Evolutionary conservation across 768 basidiomycete genomes (phyloP), one percentile per base, ranked within the genome.

Genomic region (Lentinus brumalis): DNA sequence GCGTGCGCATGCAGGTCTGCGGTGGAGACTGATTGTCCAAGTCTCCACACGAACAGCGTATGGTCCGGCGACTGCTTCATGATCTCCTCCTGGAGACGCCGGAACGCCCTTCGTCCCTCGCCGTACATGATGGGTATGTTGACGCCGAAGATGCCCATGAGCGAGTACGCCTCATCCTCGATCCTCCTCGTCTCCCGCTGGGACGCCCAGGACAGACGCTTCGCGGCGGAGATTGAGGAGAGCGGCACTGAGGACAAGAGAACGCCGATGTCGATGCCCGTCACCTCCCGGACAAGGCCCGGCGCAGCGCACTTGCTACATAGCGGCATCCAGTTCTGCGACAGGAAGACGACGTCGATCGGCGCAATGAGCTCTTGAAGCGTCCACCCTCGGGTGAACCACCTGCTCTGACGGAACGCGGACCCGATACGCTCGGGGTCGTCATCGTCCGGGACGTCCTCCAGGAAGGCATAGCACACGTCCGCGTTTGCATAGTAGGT

Each of bases 281-380:
- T 53, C 32, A 59, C 29, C 8, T 53, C 51, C 8, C 51, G 42
- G 6, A 59, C 29, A 9, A 58, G 18, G 15, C 46, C 40, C 15
- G 41, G 40, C 2, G 50, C 49, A 31, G 26, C 29, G 4, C 18
- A 31, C 47, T 57, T 57, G n/a, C 26, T 57, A 12, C 56, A 46
- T 21, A 58, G 31, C 10, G 31, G 41, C n/a, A 4, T 12, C 57
- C 50, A 58, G 40, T 38, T 49, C 16, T 31, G 21, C 6, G 50
- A 51, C 2, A 52, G 38, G 42, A 58, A 58, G 50, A 52, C 35
- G 40, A 58, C 50, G 31, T 51, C 18, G 26, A 35, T 9, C 10
- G 57, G 57, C 3, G 57, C 57, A 15, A 58, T 44, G 50, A 51
- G 50, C 32, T 58, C 57, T 15, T 58, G 57, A 6, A 58, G 42